Percentiles rank a stretch among this genome's conserved stretches.
phyloP scores from a whole-genome alignment of 805 yeast species.

The Ogataea nitratoaversa region DNA sequence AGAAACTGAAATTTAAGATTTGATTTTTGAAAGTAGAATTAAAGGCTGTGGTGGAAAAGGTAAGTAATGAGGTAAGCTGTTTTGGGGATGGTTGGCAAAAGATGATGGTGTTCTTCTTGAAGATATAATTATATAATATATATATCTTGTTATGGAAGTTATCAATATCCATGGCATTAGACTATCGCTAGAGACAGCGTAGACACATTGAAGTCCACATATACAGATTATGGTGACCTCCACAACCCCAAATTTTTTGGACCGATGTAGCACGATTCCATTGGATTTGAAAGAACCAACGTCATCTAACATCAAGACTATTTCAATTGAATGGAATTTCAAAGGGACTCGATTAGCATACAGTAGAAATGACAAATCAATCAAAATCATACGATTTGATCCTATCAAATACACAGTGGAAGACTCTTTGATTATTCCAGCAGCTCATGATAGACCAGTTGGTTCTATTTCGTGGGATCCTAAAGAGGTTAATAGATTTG shows the following conservation, averaged over 20 bases:
- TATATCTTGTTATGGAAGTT: too few species aligned
- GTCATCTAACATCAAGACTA: constrained; percentile 28
- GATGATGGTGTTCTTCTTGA: too few species aligned
- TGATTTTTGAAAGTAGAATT: too few species aligned
- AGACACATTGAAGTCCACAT: background rate
- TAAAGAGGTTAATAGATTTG: constrained; percentile 35
- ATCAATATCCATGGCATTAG: too few species aligned
- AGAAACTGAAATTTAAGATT: too few species aligned
- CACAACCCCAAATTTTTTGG: constrained; percentile 1
- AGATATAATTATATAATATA: too few species aligned
- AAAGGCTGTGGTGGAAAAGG: too few species aligned
- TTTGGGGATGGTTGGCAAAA: too few species aligned
- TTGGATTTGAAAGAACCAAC: constrained; percentile 11
- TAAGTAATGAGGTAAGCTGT: too few species aligned
- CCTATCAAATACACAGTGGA: constrained; percentile 22
- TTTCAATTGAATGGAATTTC: constrained; percentile 35
- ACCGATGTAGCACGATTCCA: constrained; percentile 11
- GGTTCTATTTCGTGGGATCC: constrained; percentile 46
- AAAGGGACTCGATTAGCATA: constrained; percentile 40
- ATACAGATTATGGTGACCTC: background rate
- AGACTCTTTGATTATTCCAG: constrained; percentile 35
- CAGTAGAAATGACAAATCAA: constrained; percentile 39
- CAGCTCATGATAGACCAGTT: constrained; percentile 39
- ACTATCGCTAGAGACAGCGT: too few species aligned
- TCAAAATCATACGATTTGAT: constrained; percentile 37